Evolutionary conservation across 2,329 filamentous ascomycete species (phyloP), one percentile per base, ranked within the genome.

Genomic region (Onygenales sp.): DNA sequence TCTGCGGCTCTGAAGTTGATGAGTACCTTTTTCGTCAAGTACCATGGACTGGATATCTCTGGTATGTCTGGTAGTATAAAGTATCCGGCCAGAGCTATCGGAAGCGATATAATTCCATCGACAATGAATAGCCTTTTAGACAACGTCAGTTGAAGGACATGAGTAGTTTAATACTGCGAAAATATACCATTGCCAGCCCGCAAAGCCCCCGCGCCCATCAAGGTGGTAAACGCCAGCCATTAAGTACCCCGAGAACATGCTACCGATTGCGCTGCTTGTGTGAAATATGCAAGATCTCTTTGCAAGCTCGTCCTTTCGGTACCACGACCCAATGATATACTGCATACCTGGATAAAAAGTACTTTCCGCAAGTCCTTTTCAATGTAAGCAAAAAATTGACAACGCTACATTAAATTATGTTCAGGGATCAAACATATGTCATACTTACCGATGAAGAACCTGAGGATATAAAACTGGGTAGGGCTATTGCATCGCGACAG

Each of bases 221-320:
- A 81, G 67, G 4, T 68, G 68, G 54, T 79, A 79, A 2, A 80
- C 74, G 0, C 68, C 77, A 0, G 78, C 72, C 74, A 79, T 79
- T 6, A 83, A 62, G 56, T 80, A 82, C 0, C 79, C 80, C 1
- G 67, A 71, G 53, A 72, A 68, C 69, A 72, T 71, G 43, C 58
- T 66, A 0, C 63, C 70, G 45, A 77, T 70, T 0, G 72, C 73
- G 10, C 69, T 70, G 48, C 70, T 73, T 0, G 73, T 74, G 52
- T 78, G 75, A 59, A 79, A 79, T 8, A 80, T 78, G 50, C 74
- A 77, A 1, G 74, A 73, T 11, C 77, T 65, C 55, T 79, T 79
- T 0, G 75, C 76, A 0, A 79, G 66, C 55, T 80, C 77, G 42
- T 74, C 70, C 50, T 69, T 68, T 6, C 74, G 67, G 56, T 79